Percentiles rank a stretch among this genome's conserved stretches.
phyloP scores from a whole-genome alignment of 2,329 filamentous ascomycete species.

The Colletotrichum orbiculare region DNA sequence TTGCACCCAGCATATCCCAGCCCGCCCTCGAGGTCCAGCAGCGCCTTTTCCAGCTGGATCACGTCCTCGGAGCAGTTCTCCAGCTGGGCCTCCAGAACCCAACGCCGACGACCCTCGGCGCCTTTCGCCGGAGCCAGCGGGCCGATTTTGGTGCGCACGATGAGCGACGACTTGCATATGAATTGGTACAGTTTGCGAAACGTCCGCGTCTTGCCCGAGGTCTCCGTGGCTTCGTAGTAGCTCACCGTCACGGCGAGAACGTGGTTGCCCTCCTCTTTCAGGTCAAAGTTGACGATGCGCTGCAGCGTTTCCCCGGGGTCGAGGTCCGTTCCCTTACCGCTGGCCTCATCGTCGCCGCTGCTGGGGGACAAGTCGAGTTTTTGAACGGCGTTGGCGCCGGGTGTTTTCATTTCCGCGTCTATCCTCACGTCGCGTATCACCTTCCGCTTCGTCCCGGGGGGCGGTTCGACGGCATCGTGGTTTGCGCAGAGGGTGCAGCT shows the following conservation, averaged over 20 bases:
- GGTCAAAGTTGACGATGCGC: constrained; percentile 83
- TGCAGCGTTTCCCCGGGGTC: constrained; percentile 77
- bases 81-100: constrained; percentile 91
- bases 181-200: constrained; percentile 98
- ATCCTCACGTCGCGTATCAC: constrained; percentile 82
- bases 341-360: constrained; percentile 15
- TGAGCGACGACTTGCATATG: constrained; percentile 87
- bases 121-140: constrained; percentile 58
- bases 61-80: constrained; percentile 92
- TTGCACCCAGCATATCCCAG: constrained; percentile 67
- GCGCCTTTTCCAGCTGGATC: constrained; percentile 79
- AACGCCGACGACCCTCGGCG: constrained; percentile 55
- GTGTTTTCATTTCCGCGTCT: constrained; percentile 95
- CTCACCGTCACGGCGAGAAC: constrained; percentile 93
- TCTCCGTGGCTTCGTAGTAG: constrained; percentile 88
- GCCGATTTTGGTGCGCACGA: constrained; percentile 90
- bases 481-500: constrained; percentile 96
- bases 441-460: constrained; percentile 46
- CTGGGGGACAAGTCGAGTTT: constrained; percentile 70
- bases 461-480: constrained; percentile 70
- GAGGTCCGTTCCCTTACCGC: constrained; percentile 58
- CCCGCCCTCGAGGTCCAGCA: constrained; percentile 63
- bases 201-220: constrained; percentile 78
- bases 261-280: constrained; percentile 95
- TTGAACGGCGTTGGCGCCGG: constrained; percentile 68